phyloP scores from a whole-genome alignment of 2,329 filamentous ascomycete species.

The Talaromyces sp. region DNA sequence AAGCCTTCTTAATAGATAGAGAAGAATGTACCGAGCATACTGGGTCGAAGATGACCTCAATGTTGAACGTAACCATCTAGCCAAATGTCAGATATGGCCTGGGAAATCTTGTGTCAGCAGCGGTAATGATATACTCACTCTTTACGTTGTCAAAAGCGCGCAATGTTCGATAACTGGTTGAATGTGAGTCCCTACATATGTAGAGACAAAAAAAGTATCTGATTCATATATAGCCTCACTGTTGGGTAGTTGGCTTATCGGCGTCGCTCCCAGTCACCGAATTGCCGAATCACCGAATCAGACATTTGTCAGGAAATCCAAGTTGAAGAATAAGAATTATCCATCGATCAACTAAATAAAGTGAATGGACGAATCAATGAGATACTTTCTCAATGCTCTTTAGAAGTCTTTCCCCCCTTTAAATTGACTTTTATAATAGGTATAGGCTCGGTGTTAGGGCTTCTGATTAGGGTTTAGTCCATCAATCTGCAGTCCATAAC shows the following conservation, averaged over 20 bases:
- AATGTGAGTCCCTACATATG: no score
- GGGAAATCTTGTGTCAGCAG: not conserved
- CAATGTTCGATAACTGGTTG: no score
- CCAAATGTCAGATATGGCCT: not conserved
- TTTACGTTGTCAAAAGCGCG: no score
- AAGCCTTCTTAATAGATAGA: not conserved
- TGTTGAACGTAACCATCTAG: conserved; percentile 7
- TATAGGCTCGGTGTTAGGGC: not conserved
- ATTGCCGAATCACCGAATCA: conserved; percentile 11
- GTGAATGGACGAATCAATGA: no score
- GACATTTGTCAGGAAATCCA: not conserved
- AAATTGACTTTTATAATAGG: no score
- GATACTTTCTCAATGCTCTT: not conserved
- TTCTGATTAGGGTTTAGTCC: not conserved
- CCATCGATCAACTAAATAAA: no score
- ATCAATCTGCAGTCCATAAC: no score
- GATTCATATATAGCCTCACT: not conserved
- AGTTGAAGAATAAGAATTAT: not conserved
- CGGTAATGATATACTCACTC: not conserved
- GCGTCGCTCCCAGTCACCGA: conserved; percentile 3
- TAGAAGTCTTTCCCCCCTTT: no score
- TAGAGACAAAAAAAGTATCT: not conserved
- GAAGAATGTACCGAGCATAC: conserved; percentile 5
- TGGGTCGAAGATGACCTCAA: conserved; percentile 9
- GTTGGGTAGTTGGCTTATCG: not conserved